Percentiles rank a stretch among this genome's conserved stretches.
Evolutionary conservation across 192 early-diverging fungal genomes (phyloP).

Genomic region (Coemansia sp.): DNA sequence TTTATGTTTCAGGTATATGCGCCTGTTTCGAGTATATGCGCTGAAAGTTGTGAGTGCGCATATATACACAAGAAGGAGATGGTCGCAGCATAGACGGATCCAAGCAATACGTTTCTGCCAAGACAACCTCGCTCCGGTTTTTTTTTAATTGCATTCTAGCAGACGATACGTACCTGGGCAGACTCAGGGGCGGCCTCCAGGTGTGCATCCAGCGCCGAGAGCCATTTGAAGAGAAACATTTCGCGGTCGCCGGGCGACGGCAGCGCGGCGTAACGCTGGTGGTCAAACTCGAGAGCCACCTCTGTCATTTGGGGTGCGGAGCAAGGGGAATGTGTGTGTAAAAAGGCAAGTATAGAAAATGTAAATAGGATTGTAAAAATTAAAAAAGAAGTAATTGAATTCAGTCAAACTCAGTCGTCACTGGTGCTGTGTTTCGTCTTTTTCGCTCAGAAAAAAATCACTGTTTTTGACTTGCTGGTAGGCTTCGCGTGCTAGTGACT

Average conservation of each 20-base stretch:
- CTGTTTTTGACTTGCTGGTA: constrained; percentile 15
- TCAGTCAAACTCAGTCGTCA: background rate
- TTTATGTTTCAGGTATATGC: background rate
- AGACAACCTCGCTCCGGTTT: too few relatives aligned
- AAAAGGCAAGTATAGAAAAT: background rate
- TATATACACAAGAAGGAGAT: too few relatives aligned
- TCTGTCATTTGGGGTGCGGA: too few relatives aligned
- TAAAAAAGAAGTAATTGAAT: background rate
- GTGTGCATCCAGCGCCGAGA: constrained; percentile 75
- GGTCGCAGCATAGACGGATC: too few relatives aligned
- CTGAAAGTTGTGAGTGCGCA: too few relatives aligned
- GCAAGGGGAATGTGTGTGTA: too few relatives aligned
- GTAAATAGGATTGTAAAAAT: background rate
- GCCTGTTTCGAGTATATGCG: too few relatives aligned
- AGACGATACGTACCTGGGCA: background rate
- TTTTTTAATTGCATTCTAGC: background rate
- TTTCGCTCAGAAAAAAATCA: background rate
- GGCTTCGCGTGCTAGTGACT: constrained; percentile 20
- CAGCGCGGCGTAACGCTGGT: constrained; percentile 38
- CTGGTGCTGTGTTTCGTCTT: too few relatives aligned
- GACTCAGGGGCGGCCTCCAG: constrained; percentile 46
- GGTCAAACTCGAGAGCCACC: constrained; percentile 52
- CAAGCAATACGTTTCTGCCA: background rate
- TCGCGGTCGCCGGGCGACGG: constrained; percentile 66
- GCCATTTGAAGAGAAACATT: constrained; percentile 86